Evolutionary conservation across 2,329 filamentous ascomycete genomes (phyloP).

Genomic region (Verticillium nonalfalfae): DNA sequence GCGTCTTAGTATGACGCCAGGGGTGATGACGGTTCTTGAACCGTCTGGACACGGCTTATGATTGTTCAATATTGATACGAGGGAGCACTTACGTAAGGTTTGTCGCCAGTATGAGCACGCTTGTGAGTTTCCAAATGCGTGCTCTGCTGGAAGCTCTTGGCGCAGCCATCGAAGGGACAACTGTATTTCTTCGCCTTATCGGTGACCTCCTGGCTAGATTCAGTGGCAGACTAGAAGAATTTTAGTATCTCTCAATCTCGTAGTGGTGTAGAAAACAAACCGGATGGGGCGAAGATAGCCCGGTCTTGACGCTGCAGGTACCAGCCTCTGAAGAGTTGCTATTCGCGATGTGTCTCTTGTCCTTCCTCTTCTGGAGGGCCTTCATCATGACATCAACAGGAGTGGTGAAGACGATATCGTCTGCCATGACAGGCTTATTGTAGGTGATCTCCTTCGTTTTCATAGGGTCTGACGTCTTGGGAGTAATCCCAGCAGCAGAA

Average conservation of each 20-base stretch:
- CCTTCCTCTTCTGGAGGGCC: conserved; percentile 67
- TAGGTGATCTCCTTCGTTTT: no score
- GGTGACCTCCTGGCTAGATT: background rate
- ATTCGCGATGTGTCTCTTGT: conserved; percentile 23
- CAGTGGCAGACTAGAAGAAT: background rate
- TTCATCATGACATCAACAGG: conserved; percentile 86
- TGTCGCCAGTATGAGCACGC: conserved; percentile 81
- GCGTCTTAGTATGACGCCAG: conserved; percentile 15
- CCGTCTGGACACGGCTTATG: no score
- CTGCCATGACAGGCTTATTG: no score
- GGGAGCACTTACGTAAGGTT: conserved; percentile 68
- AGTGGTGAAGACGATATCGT: conserved; percentile 63
- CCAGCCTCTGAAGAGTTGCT: conserved; percentile 6
- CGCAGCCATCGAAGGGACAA: conserved; percentile 70
- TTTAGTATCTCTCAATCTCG: background rate
- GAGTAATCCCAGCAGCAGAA: no score
- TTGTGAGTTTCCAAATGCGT: conserved; percentile 89
- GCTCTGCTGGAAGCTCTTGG: conserved; percentile 82
- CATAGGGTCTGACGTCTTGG: background rate
- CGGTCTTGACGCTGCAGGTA: conserved; percentile 3
- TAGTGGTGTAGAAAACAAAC: background rate
- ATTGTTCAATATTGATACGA: conserved; percentile 36
- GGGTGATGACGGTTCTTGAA: no score
- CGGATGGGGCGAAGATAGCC: background rate
- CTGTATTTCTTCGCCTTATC: conserved; percentile 55